These are phyloP conservation scores for Colletotrichum neosansevieriae DNA, from an alignment of 2,329 filamentous ascomycete genomes.

Conservation along the genomic window DNA sequence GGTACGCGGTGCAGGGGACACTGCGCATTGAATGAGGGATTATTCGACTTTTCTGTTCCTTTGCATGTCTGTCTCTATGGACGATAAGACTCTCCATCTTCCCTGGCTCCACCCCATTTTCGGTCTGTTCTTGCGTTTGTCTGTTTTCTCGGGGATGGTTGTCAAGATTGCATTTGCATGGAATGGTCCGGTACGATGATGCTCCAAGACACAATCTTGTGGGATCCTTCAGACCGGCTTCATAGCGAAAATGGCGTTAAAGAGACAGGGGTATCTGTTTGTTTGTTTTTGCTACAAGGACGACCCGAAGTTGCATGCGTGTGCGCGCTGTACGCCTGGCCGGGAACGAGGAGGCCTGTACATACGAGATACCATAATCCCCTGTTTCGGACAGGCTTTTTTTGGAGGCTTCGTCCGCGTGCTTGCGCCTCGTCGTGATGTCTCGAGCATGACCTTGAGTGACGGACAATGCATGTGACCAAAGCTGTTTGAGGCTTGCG, in stretches of 20 bases:
- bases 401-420: neutral
- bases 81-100: slow-evolving; percentile 21
- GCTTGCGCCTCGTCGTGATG: neutral
- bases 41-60: slow-evolving; percentile 16
- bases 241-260: slow-evolving; percentile 32
- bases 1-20: neutral
- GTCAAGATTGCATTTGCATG: slow-evolving; percentile 39
- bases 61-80: slow-evolving; percentile 25
- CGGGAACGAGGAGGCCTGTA: slow-evolving; percentile 31
- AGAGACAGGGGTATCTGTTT: neutral
- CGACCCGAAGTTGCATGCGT: neutral
- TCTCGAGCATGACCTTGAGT: too few species aligned
- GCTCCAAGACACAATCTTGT: neutral
- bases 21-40: slow-evolving; percentile 17
- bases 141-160: neutral
- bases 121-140: slow-evolving; percentile 5
- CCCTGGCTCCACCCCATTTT: slow-evolving; percentile 8
- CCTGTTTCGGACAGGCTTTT: slow-evolving; percentile 39
- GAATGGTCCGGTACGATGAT: slow-evolving; percentile 9
- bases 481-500: neutral
- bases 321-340: slow-evolving; percentile 22
- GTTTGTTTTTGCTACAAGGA: neutral
- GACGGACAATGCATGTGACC: neutral
- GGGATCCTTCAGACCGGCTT: neutral
- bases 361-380: slow-evolving; percentile 41